phyloP scores from a whole-genome alignment of 2,329 filamentous ascomycete species.

The Paracamarosporium sp. region DNA sequence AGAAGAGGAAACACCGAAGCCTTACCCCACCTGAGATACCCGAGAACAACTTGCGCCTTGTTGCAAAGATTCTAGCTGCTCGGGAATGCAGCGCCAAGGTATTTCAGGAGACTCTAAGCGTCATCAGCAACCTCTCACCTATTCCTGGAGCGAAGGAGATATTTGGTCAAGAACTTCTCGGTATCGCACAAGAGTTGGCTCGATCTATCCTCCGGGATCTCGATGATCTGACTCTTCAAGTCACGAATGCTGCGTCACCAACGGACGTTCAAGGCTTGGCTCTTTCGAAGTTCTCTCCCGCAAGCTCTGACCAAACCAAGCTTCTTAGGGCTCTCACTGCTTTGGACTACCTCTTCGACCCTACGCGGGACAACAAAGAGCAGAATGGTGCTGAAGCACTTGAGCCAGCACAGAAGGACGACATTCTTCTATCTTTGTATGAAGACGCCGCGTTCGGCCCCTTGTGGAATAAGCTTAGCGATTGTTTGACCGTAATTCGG shows the following conservation, averaged over 20 bases:
- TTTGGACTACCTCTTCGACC: slow-evolving; percentile 93
- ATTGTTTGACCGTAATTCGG: slow-evolving; percentile 85
- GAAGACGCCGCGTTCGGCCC: slow-evolving; percentile 88
- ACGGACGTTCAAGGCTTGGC: slow-evolving; percentile 96
- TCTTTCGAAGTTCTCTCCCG: slow-evolving; percentile 92
- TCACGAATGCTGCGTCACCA: slow-evolving; percentile 83
- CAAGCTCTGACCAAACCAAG: slow-evolving; percentile 96
- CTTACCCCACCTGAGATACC: slow-evolving; percentile 86
- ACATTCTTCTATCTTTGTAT: slow-evolving; percentile 86
- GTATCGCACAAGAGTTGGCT: slow-evolving; percentile 83
- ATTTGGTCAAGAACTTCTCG: slow-evolving; percentile 92
- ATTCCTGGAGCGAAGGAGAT: slow-evolving; percentile 88
- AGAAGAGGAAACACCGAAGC: slow-evolving; percentile 67
- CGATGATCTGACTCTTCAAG: slow-evolving; percentile 82
- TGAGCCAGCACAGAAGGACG: slow-evolving; percentile 73
- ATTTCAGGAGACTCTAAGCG: slow-evolving; percentile 95
- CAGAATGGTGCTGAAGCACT: slow-evolving; percentile 57
- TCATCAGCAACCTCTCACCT: slow-evolving; percentile 96
- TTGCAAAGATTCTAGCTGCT: slow-evolving; percentile 96
- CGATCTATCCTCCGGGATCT: slow-evolving; percentile 85
- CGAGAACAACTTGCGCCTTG: slow-evolving; percentile 84
- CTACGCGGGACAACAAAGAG: slow-evolving; percentile 67
- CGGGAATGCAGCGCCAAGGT: slow-evolving; percentile 97
- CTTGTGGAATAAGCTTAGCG: slow-evolving; percentile 91
- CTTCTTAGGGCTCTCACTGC: slow-evolving; percentile 90